Evolutionary conservation across 169 alveolate genomes (phyloP), one percentile per base, ranked within the genome.

Genomic region (Eimeria maxima): DNA sequence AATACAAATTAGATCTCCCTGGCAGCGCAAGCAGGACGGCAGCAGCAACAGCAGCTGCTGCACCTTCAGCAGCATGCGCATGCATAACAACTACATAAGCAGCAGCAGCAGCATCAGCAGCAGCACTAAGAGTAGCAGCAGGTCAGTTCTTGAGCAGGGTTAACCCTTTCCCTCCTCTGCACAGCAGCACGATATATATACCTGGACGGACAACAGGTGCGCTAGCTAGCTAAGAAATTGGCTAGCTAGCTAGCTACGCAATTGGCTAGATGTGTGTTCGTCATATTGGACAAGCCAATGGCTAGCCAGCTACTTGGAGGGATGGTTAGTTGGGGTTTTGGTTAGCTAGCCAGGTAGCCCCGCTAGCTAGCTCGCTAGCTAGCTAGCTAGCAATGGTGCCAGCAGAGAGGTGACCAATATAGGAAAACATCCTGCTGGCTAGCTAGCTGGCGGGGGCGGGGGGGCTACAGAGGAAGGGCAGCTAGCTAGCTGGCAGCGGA

Each of bases 11-110:
- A n/a, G n/a, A n/a, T n/a, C n/a, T n/a, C n/a, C n/a, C n/a, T n/a
- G n/a, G n/a, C n/a, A n/a, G n/a, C n/a, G n/a, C n/a, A n/a, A n/a
- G n/a, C n/a, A n/a, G n/a, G n/a, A n/a, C 57, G 11, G 57, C 57
- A 65, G 74, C 74, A 65, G 80, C 45, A 69, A 47, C 80, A 69
- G 80, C 80, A 10, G 80, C 80, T 69, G 80, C 80, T 69, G 80
- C 80, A 11, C 22, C 80, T 69, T 10, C 45, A 11, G 13, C 80
- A 13, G 80, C 57, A 65, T 8, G 29, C 24, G 80, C 18, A 69
- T 44, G 47, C 24, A 47, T 22, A 29, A 47, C 80, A 11, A 47
- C 80, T 27, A 47, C 80, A 11, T 5, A 10, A 27, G 80, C 45
- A 27, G 42, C 80, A 13, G 80, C 80, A 33, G 45, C 45, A 69